phyloP scores from a whole-genome alignment of 2,329 filamentous ascomycete genomes.

The Fusarium hainanense region DNA sequence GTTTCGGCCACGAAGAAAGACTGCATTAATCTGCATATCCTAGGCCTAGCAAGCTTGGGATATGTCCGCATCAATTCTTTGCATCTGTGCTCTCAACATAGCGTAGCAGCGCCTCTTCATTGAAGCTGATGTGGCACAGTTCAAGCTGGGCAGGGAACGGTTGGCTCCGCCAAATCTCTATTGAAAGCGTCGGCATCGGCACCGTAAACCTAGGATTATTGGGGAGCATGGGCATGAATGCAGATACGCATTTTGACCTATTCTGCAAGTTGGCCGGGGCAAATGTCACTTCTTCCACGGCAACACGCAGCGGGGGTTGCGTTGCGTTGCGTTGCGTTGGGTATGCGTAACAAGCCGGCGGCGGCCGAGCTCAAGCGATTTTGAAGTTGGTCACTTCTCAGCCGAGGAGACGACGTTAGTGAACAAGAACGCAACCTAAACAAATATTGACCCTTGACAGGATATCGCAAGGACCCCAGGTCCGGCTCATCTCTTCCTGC shows the following conservation, averaged over 20 bases:
- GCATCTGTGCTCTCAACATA: conserved; percentile 16
- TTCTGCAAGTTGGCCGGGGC: conserved; percentile 2
- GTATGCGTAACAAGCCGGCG: conserved; percentile 22
- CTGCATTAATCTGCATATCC: conserved; percentile 25
- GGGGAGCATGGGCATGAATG: conserved; percentile 11
- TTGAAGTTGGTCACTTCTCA: conserved; percentile 23
- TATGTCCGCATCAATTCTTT: not conserved
- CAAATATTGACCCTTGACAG: conserved; percentile 16
- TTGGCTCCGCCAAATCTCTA: conserved; percentile 12
- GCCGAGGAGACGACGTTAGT: conserved; percentile 28
- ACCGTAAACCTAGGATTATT: not conserved
- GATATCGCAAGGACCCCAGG: conserved; percentile 12
- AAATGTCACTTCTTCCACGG: not conserved
- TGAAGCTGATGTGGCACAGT: conserved; percentile 27
- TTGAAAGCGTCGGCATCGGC: conserved; percentile 7
- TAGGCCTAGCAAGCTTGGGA: conserved; percentile 13
- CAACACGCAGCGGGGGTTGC: conserved; percentile 2
- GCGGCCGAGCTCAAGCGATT: conserved; percentile 34
- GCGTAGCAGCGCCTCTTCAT: conserved; percentile 27
- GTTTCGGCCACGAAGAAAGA: conserved; percentile 15
- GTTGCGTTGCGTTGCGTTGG: conserved; percentile 16
- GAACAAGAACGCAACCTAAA: conserved; percentile 9
- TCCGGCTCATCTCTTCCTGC: conserved; percentile 27
- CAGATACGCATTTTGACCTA: not conserved
- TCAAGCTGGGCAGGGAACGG: conserved; percentile 16